phyloP scores from a whole-genome alignment of 805 yeast species.

The Blastobotrys chiropterorum region DNA sequence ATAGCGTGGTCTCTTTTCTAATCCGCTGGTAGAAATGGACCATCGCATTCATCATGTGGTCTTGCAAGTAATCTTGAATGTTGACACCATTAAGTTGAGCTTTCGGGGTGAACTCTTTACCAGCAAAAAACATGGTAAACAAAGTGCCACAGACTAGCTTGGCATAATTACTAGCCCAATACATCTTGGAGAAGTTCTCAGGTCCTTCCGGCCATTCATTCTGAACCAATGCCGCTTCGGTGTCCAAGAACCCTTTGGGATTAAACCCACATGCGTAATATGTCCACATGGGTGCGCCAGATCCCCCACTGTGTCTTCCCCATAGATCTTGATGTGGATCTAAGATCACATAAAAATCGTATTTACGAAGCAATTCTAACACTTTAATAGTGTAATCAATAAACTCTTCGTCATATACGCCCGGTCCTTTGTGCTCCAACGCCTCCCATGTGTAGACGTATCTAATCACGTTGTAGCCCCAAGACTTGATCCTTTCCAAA shows the following conservation, averaged over 20 bases:
- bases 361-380: constrained; percentile 47
- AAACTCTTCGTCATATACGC: constrained; percentile 67
- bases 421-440: constrained; percentile 82
- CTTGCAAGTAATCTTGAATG: constrained; percentile 71
- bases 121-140: constrained; percentile 84
- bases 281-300: constrained; percentile 94
- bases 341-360: constrained; percentile 71
- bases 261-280: constrained; percentile 83
- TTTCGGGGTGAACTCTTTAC: constrained; percentile 68
- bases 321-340: constrained; percentile 95
- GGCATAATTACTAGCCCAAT: constrained; percentile 84
- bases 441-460: constrained; percentile 91
- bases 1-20: constrained; percentile 36
- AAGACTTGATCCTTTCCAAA: constrained; percentile 57
- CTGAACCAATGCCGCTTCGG: constrained; percentile 79
- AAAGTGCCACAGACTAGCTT: constrained; percentile 71
- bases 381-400: constrained; percentile 64
- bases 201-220: constrained; percentile 41
- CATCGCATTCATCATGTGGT: constrained; percentile 51
- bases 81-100: constrained; percentile 63
- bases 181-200: constrained; percentile 69
- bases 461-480: constrained; percentile 78
- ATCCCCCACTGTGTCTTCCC: constrained; percentile 87
- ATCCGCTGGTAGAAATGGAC: constrained; percentile 41
- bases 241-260: constrained; percentile 55